Evolutionary conservation across 768 basidiomycete genomes (phyloP).

Genomic region (Coprinopsis marcescibilis): DNA sequence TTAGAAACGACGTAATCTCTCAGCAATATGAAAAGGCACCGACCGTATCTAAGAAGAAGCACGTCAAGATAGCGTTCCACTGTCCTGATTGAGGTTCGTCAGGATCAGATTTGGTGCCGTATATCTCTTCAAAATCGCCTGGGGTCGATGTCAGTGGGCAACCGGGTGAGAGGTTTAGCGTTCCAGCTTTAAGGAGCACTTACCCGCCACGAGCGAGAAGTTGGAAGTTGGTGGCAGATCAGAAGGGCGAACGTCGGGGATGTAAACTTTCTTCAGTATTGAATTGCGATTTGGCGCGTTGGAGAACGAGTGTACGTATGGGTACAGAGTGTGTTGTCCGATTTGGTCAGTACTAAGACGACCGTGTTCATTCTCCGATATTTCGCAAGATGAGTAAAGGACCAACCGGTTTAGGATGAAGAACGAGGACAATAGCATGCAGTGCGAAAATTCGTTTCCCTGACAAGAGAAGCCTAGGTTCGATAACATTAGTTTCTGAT

Average conservation of each 20-base stretch:
- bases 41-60: conserved; percentile 97
- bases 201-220: conserved; percentile 85
- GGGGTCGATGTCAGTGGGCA: conserved; percentile 10
- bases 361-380: too few relatives aligned
- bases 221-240: conserved; percentile 57
- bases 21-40: conserved; percentile 19
- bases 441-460: conserved; percentile 94
- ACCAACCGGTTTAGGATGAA: conserved; percentile 80
- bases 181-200: conserved; percentile 14
- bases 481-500: conserved; percentile 1
- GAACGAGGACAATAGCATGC: conserved; percentile 88
- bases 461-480: conserved; percentile 78
- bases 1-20: background rate
- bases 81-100: conserved; percentile 65
- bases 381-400: background rate
- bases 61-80: conserved; percentile 90
- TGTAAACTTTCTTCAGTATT: conserved; percentile 59
- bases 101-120: conserved; percentile 52
- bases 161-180: background rate
- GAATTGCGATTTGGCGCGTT: conserved; percentile 57
- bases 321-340: conserved; percentile 73
- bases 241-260: conserved; percentile 84
- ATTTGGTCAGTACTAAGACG: conserved; percentile 54
- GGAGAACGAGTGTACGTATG: conserved; percentile 90
- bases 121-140: conserved; percentile 94